Conservation (phyloP, 2,329 filamentous ascomycete genomes). For the Colletotrichum lentis region DNA sequence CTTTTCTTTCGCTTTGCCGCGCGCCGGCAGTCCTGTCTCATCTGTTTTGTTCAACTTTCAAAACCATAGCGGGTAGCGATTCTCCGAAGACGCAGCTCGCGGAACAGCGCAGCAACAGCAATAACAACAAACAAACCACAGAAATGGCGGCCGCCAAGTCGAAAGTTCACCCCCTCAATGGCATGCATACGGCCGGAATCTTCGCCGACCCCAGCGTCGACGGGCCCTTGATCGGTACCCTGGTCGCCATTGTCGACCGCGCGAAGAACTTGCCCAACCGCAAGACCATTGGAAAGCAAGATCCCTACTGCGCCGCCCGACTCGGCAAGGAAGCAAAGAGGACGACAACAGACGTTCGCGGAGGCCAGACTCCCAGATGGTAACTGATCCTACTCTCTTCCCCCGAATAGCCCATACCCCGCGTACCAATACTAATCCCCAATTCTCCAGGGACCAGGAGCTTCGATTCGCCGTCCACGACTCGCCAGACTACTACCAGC, state of each 20-base stretch:
- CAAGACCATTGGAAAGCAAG: conserved; percentile 98
- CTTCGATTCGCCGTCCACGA: conserved; percentile 96
- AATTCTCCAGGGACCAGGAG: conserved; percentile 84
- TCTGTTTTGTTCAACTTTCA: not conserved
- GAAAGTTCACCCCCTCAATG: conserved; percentile 65
- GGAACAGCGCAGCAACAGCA: not conserved
- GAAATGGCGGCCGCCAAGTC: conserved; percentile 60
- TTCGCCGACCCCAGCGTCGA: conserved; percentile 94
- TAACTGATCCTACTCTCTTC: conserved; percentile 51
- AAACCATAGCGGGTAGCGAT: conserved; percentile 15
- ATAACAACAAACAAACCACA: conserved; percentile 26
- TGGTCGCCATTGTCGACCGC: conserved; percentile 90
- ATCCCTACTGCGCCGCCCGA: conserved; percentile 93
- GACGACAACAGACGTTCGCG: conserved; percentile 90
- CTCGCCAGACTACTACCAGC: conserved; percentile 92
- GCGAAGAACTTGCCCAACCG: conserved; percentile 97
- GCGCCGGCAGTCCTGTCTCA: conserved; percentile 5
- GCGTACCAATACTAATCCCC: conserved; percentile 6
- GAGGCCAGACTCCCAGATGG: conserved; percentile 96
- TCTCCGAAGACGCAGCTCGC: conserved; percentile 8
- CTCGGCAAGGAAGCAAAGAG: conserved; percentile 98
- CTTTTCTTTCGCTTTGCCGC: conserved; percentile 5
- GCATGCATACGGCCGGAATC: conserved; percentile 87
- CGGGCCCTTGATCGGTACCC: conserved; percentile 89
- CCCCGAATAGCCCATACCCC: not conserved